Conservation (phyloP, 2,329 filamentous ascomycete species). For the Calonectria fujianensis region DNA sequence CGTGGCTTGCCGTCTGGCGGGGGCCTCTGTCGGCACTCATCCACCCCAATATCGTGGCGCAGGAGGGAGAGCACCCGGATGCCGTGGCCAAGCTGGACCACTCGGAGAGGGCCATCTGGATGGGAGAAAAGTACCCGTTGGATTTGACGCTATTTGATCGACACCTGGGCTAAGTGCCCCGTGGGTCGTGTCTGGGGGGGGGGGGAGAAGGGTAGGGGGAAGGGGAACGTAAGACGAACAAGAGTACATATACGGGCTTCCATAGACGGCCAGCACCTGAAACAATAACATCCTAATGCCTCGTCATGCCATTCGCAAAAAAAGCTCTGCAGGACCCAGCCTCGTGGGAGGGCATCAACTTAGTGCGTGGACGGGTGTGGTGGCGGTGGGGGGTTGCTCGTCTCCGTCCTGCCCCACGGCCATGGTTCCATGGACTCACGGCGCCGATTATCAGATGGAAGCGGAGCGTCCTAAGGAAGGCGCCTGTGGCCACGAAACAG, state of each 20-base stretch:
- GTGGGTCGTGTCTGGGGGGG: background rate
- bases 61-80: slow-evolving; percentile 56
- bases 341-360: slow-evolving; percentile 17
- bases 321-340: slow-evolving; percentile 5
- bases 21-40: slow-evolving; percentile 86
- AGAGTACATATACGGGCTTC: background rate
- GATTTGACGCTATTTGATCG: slow-evolving; percentile 61
- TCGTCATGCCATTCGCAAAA: slow-evolving; percentile 18
- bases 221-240: background rate
- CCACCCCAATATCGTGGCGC: slow-evolving; percentile 85
- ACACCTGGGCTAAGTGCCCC: slow-evolving; percentile 14
- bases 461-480: background rate
- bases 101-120: slow-evolving; percentile 82
- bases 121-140: slow-evolving; percentile 80
- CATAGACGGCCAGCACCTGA: background rate
- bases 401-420: background rate
- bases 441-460: slow-evolving; percentile 25
- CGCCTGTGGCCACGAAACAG: slow-evolving; percentile 6
- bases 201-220: background rate
- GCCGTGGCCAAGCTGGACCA: slow-evolving; percentile 73
- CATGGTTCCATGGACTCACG: slow-evolving; percentile 4
- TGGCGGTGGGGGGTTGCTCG: slow-evolving; percentile 9
- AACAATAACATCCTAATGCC: slow-evolving; percentile 11
- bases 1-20: slow-evolving; percentile 88
- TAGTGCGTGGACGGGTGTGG: slow-evolving; percentile 7